Base-by-base conservation (phyloP, 2,329 filamentous ascomycete species). In the Aspergillus sp. region DNA sequence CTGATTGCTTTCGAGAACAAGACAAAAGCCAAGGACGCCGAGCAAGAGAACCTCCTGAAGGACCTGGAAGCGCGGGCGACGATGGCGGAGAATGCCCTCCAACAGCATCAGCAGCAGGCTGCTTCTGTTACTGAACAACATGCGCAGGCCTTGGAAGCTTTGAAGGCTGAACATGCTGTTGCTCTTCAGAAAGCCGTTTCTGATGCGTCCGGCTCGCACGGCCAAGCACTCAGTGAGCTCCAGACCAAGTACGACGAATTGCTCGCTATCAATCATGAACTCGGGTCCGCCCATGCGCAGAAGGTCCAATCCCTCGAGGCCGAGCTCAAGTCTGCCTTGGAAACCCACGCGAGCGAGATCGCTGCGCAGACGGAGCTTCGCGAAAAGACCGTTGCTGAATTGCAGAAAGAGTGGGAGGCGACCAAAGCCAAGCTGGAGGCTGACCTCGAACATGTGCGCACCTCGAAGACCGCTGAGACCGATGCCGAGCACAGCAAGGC, bases 401-500 rank as follows among this genome's bases (percentile, higher is more conserved):
- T 75, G 32, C 68, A 71, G 36, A 64, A 67, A 43, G 61, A 66
- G 30, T 68, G 71, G 38, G 68, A 71, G 40, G 62, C 69, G 26
- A 64, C 63, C 16, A 65, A 67, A 46, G 50, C 57, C 22, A 65
- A 69, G 47, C 51, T 73, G 57, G 62, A 69, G 53, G 61, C 67
- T 54, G 72, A 77, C 45, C 58, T 73, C 56, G 68, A 76, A 53
- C 54, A 64, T 33, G 53, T 66, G 33, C 59, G 71, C 49, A 47
- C 60, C 45, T 66, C 71, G 33, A 72, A 69, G 57, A 50, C 67
- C 30, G 61, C 66, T 2, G 65, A 73, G 32, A 55, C 67, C 7
- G 71, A 74, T 53, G 65, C 66, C 4, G 67, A 71, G 43, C 73
- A 75, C 49, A 65, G 62, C 47, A 68, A 68, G 50, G 70, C 67